Base-by-base conservation (phyloP, 495 filamentous ascomycete species). In the Chaetomium cochliodes region DNA sequence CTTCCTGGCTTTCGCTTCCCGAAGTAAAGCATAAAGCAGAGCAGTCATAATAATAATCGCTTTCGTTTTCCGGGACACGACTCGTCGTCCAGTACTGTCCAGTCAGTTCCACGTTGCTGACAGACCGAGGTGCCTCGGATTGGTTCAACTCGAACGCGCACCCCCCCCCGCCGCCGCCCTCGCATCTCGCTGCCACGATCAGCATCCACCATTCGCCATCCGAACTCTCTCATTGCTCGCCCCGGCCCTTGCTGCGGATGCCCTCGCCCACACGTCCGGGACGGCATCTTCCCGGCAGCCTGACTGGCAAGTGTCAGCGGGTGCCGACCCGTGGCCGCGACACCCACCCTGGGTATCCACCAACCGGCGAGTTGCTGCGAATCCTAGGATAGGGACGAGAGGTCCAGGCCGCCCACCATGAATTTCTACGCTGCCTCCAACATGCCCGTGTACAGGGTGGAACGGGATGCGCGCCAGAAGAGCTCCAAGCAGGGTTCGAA, bases 371-470 rank as follows among this genome's bases (percentile, higher is more conserved):
- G 30, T 23, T 30, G 62, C 44, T 42, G 33, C 28, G 20, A 16
- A 18, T 33, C 42, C 13, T 15, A 15, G 42, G 44, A 39, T 28
- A 26, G 28, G 58, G 1, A 33, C 58, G 16, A 11, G 15, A 30
- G 8, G 25, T 49, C 30, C 61, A 44, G 33, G 46, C 44, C 52
- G 64, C 62, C 66, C 62, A 69, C 53, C 66, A 73, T 73, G 70
- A 73, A 73, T 65, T 70, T 74, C 66, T 77, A 70, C 72, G 73
- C 72, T n/a, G 64, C 71, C 13, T 74, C 74, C 58, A 55, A 66
- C 46, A 65, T 71, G 65, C 72, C 73, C 69, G 67, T 72, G 50
- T 74, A 75, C 60, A 47, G 67, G 67, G 66, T 67, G 58, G 74
- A 72, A 12, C 64, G 61, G 47, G 49, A 62, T 39, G 37, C 64